Percentiles rank a stretch among this genome's conserved stretches.
Evolutionary conservation across 2,329 filamentous ascomycete species (phyloP).

Genomic region (Hypoxylon sp.): DNA sequence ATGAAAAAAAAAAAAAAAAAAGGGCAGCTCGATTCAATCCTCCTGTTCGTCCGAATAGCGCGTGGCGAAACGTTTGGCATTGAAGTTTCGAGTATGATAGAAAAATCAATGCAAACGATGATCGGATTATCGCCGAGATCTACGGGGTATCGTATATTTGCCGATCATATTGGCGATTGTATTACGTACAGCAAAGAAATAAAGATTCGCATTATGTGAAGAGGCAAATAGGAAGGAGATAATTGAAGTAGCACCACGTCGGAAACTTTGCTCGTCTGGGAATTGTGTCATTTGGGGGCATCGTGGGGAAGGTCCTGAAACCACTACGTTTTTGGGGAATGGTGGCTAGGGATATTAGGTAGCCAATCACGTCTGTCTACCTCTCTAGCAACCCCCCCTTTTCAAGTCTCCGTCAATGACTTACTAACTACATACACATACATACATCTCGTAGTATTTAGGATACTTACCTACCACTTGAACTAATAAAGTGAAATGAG

Average conservation of each 20-base stretch:
- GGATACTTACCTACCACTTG: neutral
- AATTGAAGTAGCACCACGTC: neutral
- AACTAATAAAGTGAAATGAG: too few species aligned
- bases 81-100: constrained; percentile 31
- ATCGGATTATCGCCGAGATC: constrained; percentile 35
- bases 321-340: constrained; percentile 10
- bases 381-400: constrained; percentile 17
- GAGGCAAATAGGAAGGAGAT: constrained; percentile 26
- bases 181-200: constrained; percentile 17
- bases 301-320: constrained; percentile 33
- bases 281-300: constrained; percentile 30
- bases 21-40: neutral
- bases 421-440: too few species aligned
- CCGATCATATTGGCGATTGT: constrained; percentile 32
- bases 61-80: constrained; percentile 30
- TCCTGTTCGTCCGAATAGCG: constrained; percentile 18
- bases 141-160: constrained; percentile 17
- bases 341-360: neutral
- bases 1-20: constrained; percentile 7
- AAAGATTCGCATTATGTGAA: constrained; percentile 22
- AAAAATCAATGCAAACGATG: constrained; percentile 40
- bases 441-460: neutral
- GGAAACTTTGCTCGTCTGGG: constrained; percentile 39
- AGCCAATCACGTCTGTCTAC: constrained; percentile 27
- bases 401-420: neutral